These are phyloP conservation scores for Amphirosellinia nigrospora DNA, from an alignment of 495 filamentous ascomycete species.

Conservation along the genomic window DNA sequence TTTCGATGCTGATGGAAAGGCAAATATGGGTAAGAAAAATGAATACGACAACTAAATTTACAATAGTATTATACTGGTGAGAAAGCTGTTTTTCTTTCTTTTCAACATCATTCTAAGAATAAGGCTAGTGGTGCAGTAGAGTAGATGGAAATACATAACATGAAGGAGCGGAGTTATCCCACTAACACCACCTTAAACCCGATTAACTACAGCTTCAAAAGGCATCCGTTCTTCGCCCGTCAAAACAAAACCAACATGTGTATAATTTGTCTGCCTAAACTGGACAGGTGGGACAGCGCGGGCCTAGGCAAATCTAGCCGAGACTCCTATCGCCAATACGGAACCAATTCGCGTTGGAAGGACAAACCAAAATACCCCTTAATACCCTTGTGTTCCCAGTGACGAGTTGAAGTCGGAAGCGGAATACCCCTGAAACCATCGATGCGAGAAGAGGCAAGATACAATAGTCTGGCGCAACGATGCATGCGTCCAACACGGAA, in stretches of 20 bases:
- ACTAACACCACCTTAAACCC: constrained; percentile 13
- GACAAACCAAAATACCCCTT: neutral
- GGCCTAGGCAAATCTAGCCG: neutral
- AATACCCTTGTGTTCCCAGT: neutral
- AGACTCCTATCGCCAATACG: neutral
- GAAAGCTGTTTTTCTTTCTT: neutral
- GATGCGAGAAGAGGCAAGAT: neutral
- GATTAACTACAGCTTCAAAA: neutral
- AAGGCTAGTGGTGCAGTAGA: too few species aligned
- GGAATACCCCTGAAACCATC: neutral
- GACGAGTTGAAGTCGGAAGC: neutral
- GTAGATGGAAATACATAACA: too few species aligned
- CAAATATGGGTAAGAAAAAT: neutral
- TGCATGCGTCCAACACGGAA: neutral
- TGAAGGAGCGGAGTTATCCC: neutral
- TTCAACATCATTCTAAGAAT: neutral
- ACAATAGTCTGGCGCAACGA: neutral
- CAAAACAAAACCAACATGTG: neutral
- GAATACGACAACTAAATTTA: neutral
- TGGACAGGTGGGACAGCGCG: neutral
- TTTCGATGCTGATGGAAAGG: too few species aligned
- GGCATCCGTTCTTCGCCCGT: neutral
- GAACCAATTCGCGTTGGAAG: neutral
- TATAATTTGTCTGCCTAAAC: neutral
- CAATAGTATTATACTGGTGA: neutral